Conservation (phyloP, 345 rosid species). For the Psidium friedrichsthalianum region DNA sequence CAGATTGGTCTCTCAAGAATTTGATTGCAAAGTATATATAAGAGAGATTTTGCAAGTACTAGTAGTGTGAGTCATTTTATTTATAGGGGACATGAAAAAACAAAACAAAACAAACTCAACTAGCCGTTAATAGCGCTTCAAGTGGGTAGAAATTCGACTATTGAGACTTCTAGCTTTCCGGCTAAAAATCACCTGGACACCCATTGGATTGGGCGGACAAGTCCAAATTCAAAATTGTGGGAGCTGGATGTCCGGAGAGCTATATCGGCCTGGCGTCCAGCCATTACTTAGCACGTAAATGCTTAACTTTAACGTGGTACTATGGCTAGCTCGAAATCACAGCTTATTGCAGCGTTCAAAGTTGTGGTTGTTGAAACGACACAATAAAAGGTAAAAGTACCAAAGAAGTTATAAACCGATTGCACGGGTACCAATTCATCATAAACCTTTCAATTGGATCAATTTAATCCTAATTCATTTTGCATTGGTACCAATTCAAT, state of each 20-base stretch:
- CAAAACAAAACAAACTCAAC: not conserved
- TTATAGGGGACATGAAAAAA: not conserved
- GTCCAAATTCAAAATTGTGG: not conserved
- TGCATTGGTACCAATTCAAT: too few species aligned
- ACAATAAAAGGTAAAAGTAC: too few species aligned
- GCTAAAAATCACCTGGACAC: not conserved
- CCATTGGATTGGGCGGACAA: not conserved
- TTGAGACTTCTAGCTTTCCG: too few species aligned
- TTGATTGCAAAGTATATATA: not conserved
- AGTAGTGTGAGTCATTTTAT: not conserved
- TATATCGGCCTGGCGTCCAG: accelerated
- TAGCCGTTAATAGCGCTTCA: not conserved
- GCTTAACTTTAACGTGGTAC: too few species aligned
- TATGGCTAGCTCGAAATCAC: not conserved
- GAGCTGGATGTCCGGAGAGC: not conserved
- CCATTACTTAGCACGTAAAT: not conserved
- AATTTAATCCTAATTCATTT: too few species aligned
- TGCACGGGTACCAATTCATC: too few species aligned
- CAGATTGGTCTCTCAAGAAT: not conserved
- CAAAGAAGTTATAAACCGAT: too few species aligned
- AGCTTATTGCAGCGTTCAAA: not conserved
- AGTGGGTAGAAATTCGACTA: not conserved
- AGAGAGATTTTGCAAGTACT: not conserved
- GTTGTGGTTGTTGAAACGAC: not conserved
- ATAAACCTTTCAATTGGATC: too few species aligned